Evolutionary conservation across 225 moss, liverwort and hornwort genomes (phyloP).

Genomic region (Rhytidiadelphus loreus): DNA sequence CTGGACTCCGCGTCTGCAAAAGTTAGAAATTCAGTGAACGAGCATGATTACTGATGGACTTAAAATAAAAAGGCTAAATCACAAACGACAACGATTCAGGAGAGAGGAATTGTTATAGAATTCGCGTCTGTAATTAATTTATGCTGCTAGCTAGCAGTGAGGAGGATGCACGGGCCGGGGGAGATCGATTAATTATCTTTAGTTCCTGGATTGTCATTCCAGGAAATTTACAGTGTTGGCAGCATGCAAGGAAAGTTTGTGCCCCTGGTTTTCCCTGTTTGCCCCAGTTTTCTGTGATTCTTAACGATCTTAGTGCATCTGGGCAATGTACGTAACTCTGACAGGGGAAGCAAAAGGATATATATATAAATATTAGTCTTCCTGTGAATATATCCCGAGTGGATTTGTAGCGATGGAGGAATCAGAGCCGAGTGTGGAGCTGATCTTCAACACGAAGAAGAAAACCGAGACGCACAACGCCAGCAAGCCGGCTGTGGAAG

Average conservation of each 20-base stretch:
- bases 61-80: too few species aligned
- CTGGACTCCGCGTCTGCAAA: background rate
- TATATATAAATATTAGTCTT: background rate
- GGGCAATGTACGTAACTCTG: background rate
- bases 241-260: background rate
- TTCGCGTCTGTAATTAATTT: background rate
- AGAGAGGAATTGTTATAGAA: background rate
- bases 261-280: background rate
- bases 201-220: background rate
- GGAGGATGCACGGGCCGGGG: too few species aligned
- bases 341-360: background rate
- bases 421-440: conserved; percentile 4
- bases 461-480: conserved; percentile 4
- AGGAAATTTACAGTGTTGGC: too few species aligned
- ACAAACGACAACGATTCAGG: background rate
- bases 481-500: background rate
- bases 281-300: background rate
- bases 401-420: background rate
- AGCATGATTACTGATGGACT: background rate
- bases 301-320: background rate
- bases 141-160: too few species aligned
- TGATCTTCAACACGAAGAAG: conserved; percentile 9
- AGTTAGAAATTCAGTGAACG: background rate
- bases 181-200: background rate
- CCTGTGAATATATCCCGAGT: background rate